A percentile compares a stretch with the other conserved stretches of the same genome.
Conservation (phyloP, 164 flowering plant genomes). For the Saururus chinensis region DNA sequence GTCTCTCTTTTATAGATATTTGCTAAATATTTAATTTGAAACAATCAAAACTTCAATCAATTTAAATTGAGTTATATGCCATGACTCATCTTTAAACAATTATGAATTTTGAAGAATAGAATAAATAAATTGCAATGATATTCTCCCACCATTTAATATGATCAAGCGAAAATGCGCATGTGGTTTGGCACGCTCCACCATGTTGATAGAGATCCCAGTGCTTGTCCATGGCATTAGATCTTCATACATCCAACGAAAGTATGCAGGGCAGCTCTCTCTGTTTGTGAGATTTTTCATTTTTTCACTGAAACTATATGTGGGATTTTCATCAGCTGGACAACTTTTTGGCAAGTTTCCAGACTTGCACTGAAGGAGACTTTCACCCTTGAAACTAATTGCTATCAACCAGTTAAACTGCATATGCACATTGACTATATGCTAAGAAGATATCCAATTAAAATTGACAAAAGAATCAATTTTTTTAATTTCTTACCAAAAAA, state of each 20-base stretch:
- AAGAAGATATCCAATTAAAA: no score
- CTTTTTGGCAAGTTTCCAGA: neutral
- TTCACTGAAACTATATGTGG: no score
- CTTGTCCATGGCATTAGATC: constrained; percentile 34
- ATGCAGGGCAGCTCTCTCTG: constrained; percentile 20
- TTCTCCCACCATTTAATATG: constrained; percentile 11
- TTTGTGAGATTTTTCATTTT: neutral
- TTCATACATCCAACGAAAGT: constrained; percentile 48
- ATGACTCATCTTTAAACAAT: no score
- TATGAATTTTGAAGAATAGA: neutral
- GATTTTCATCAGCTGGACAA: neutral
- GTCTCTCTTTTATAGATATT: no score
- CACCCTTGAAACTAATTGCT: neutral
- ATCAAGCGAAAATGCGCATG: constrained; percentile 25
- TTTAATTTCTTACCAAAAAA: no score
- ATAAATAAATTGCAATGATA: neutral
- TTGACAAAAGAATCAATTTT: no score
- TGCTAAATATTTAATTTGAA: no score
- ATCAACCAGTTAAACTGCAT: no score
- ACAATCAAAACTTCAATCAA: no score
- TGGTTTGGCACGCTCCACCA: constrained; percentile 19
- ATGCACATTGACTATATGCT: no score
- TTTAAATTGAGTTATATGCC: no score
- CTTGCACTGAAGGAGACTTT: neutral
- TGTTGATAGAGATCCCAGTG: constrained; percentile 30